Base-by-base conservation (phyloP, 2,329 filamentous ascomycete genomes). In the Coniosporium tulheliwenetii region DNA sequence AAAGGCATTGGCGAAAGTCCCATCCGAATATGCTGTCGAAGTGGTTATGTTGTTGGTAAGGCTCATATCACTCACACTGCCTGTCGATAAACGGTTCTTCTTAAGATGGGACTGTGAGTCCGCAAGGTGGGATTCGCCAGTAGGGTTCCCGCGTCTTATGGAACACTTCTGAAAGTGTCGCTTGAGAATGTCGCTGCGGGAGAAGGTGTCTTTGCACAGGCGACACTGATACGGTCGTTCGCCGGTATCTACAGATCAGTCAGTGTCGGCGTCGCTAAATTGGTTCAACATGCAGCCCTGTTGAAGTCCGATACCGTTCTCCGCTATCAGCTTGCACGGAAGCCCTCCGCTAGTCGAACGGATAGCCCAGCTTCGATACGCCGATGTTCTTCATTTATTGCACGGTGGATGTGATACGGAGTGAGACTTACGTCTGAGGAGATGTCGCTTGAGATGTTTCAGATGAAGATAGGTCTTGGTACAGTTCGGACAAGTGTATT, bases 91-190 rank as follows among this genome's bases (percentile, higher is more conserved):
- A 14, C 57, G 45, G 35, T 56, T 61, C 66, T 86, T 87, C 69
- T 86, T 89, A 55, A 91, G 72, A 63, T 93, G 85, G 48, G 84
- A 82, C 62, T 89, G 83, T 31, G 86, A 85, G 64, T 95, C 86
- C 51, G 87, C 93, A 62, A 98, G 65, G 66, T 98, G 91, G 56
- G 84, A 94, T 47, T 85, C 85, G 52, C 87, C 87, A 12, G 86
- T 94, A 41, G 91, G 89, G 64, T 96, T 96, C 43, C 91, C 91
- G 58, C 91, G 81, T 54, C 91, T 80, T 49, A 95, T 85, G 33
- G 91, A 95, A 67, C 91, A 98, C 70, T 98, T 98, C 63, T 95
- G 87, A 66, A 96, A 98, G 66, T 98, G 91, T 49, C 91, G 85
- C 71, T 98, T 98, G 54, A 98, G 69, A 49, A 98, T 96, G 59